phyloP scores from a whole-genome alignment of 306 rosid genomes.

The Glycyrrhiza uralensis region DNA sequence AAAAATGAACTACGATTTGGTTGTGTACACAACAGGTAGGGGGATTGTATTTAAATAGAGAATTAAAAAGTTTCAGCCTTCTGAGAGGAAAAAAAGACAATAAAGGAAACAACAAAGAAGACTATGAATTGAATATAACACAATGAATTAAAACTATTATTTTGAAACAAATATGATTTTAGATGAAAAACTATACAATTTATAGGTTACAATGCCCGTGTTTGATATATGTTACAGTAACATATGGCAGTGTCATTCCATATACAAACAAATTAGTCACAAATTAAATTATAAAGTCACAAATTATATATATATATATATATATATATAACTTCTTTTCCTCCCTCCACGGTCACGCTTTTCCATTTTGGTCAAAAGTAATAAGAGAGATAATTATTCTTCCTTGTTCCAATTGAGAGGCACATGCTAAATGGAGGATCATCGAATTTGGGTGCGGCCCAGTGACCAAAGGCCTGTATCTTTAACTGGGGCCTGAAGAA shows the following conservation, averaged over 20 bases:
- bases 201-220: too few species aligned
- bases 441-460: conserved; percentile 81
- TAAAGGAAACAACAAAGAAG: too few species aligned
- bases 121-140: too few species aligned
- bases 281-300: too few species aligned
- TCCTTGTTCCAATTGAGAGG: neutral
- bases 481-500: conserved; percentile 69
- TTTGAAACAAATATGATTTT: neutral
- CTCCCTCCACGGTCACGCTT: neutral
- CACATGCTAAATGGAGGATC: conserved; percentile 34
- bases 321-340: neutral
- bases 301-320: neutral
- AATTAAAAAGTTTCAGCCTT: too few species aligned
- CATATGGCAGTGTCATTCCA: neutral
- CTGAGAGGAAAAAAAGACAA: too few species aligned
- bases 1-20: too few species aligned
- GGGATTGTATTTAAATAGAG: too few species aligned
- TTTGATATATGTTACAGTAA: neutral
- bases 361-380: neutral
- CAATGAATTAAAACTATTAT: too few species aligned
- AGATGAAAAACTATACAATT: neutral
- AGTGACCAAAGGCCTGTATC: conserved; percentile 94
- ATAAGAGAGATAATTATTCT: neutral
- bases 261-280: neutral
- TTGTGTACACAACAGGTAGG: too few species aligned